Evolutionary conservation across 164 flowering plant genomes (phyloP), one percentile per base, ranked within the genome.

Genomic region (Umbellularia californica): DNA sequence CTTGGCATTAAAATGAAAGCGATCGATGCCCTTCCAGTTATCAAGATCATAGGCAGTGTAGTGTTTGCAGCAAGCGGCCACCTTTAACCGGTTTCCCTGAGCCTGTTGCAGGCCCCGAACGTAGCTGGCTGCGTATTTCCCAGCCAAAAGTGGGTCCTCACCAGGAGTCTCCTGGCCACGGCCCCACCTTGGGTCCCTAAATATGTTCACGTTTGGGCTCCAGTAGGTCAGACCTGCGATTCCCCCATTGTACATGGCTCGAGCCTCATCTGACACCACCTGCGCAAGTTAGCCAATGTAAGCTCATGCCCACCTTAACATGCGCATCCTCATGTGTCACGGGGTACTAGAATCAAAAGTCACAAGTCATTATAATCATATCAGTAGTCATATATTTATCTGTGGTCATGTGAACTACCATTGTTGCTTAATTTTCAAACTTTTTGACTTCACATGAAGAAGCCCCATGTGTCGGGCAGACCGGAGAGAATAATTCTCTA

Each of bases 161-260:
- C 98, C 98, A 78, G 98, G 98, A 52, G 98, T 94, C 81, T 94
- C 98, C 85, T 94, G 98, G 25, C 97, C 97, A 0, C 98, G 91
- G 70, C 98, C 98, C 97, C 98, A 94, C 77, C 98, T 78, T 1
- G 98, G 98, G 82, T 94, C 98, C 47, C 98, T 72, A 14, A 91
- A 82, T 33, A 94, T 84, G 82, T 94, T 94, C 58, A 94, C 96
- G 52, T 94, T 94, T 2, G 98, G 98, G 79, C 97, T 94, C 98
- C 98, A 92, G 70, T 76, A 94, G 0, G 97, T 94, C 27, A 94
- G 88, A n/a, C 98, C 97, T 0, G 87, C 95, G 66, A 65, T n/a
- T 1, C 97, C 98, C 1, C 90, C 92, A 52, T 94, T 94, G 90
- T 88, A 91, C 98, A 94, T 94, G 1, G 98, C 98, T 55, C 98